Evolutionary conservation across 495 filamentous ascomycete species (phyloP).

Genomic region (Aspergillus panamensis): DNA sequence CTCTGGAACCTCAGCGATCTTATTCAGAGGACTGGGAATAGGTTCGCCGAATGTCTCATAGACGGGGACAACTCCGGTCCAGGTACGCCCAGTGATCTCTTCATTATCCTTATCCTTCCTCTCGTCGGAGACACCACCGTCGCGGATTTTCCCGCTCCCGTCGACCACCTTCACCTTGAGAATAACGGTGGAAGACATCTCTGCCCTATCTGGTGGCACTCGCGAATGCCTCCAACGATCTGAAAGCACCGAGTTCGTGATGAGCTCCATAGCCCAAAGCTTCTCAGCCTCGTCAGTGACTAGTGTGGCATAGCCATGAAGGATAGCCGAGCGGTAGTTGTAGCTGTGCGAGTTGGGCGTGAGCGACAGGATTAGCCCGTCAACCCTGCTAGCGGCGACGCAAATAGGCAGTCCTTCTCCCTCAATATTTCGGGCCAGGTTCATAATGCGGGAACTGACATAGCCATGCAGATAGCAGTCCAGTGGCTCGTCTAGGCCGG

Average conservation of each 20-base stretch:
- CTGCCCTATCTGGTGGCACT: slow-evolving; percentile 66
- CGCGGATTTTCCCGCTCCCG: slow-evolving; percentile 76
- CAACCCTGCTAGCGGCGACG: slow-evolving; percentile 64
- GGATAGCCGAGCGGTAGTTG: slow-evolving; percentile 82
- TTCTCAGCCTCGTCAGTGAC: slow-evolving; percentile 70
- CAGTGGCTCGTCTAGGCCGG: slow-evolving; percentile 58
- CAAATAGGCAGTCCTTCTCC: slow-evolving; percentile 57
- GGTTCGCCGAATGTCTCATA: slow-evolving; percentile 65
- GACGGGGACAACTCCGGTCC: slow-evolving; percentile 84
- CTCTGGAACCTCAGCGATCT: slow-evolving; percentile 55
- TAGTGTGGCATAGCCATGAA: slow-evolving; percentile 70
- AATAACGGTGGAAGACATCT: slow-evolving; percentile 75
- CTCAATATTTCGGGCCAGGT: slow-evolving; percentile 53
- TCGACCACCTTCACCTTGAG: slow-evolving; percentile 64
- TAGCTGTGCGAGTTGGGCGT: slow-evolving; percentile 78
- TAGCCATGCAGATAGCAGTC: slow-evolving; percentile 90
- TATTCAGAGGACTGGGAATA: slow-evolving; percentile 59
- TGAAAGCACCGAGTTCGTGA: slow-evolving; percentile 71
- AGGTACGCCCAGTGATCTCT: slow-evolving; percentile 58
- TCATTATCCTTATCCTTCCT: slow-evolving; percentile 60
- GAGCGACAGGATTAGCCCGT: slow-evolving; percentile 73
- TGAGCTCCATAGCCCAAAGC: slow-evolving; percentile 74
- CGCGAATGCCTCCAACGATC: slow-evolving; percentile 68
- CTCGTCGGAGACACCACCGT: slow-evolving; percentile 67
- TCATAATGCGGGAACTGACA: slow-evolving; percentile 74